Percentiles rank a stretch among this genome's conserved stretches.
These are phyloP conservation scores for Brassica incana DNA, from an alignment of 345 rosid genomes.

Conservation along the genomic window DNA sequence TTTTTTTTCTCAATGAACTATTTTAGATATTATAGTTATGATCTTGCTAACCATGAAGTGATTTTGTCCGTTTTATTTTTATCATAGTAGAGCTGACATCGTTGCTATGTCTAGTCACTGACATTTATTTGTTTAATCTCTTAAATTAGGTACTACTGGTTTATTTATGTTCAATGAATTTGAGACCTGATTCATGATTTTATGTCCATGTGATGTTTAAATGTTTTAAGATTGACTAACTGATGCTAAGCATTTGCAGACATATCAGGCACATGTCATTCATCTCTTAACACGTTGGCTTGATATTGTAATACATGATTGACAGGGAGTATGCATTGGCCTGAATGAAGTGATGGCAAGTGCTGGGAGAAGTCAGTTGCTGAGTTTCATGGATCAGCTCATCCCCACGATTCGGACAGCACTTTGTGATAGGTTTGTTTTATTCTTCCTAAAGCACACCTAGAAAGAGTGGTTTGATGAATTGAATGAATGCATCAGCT, in stretches of 20 bases:
- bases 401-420: slow-evolving; percentile 93
- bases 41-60: slow-evolving; percentile 1
- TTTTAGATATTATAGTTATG: neutral
- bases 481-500: neutral
- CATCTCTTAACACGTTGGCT: neutral
- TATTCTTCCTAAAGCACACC: neutral
- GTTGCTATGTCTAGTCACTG: neutral
- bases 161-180: slow-evolving; percentile 14
- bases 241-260: slow-evolving; percentile 26
- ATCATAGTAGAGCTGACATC: neutral
- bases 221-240: neutral
- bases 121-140: slow-evolving; percentile 2
- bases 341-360: slow-evolving; percentile 98
- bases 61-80: neutral
- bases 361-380: slow-evolving; percentile 90
- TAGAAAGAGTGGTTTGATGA: too few relatives aligned
- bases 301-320: slow-evolving; percentile 25
- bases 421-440: slow-evolving; percentile 85
- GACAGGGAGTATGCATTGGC: slow-evolving; percentile 96
- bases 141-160: slow-evolving; percentile 4
- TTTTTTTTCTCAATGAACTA: neutral
- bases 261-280: slow-evolving; percentile 9
- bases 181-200: slow-evolving; percentile 9
- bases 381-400: slow-evolving; percentile 92
- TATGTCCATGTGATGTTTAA: slow-evolving; percentile 14